Evolutionary conservation across 2,329 filamentous ascomycete species (phyloP).

Genomic region (Cladophialophora carrionii): DNA sequence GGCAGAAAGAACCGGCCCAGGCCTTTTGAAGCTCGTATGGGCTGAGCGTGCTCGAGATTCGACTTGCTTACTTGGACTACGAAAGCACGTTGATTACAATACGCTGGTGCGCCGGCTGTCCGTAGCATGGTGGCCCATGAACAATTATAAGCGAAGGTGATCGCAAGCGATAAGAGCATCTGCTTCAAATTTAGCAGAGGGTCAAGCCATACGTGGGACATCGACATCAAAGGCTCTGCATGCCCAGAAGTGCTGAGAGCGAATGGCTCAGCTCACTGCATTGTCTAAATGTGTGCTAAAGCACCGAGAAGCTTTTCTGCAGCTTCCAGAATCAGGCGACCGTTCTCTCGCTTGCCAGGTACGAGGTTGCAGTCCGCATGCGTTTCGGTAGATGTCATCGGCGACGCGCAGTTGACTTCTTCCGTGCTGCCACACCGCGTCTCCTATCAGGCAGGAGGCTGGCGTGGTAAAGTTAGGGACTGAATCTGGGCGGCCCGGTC

Average conservation of each 20-base stretch:
- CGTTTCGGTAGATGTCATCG: background rate
- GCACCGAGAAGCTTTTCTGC: background rate
- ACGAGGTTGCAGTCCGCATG: constrained; percentile 7
- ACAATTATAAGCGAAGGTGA: background rate
- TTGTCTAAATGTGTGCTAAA: constrained; percentile 1
- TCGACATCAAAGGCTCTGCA: background rate
- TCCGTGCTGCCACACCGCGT: background rate
- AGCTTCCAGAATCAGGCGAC: constrained; percentile 9
- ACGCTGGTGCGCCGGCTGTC: background rate
- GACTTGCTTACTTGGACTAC: background rate
- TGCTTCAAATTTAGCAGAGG: background rate
- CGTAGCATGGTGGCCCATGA: background rate
- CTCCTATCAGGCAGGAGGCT: background rate
- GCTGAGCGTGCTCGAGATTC: background rate
- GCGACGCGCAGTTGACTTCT: background rate
- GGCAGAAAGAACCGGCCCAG: background rate
- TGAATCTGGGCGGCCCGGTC: background rate
- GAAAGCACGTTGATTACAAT: background rate
- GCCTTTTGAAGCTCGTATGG: background rate
- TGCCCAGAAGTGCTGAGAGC: background rate
- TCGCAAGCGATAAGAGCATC: background rate
- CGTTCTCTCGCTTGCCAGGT: constrained; percentile 5
- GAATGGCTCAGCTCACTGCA: constrained; percentile 6
- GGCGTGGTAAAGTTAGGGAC: background rate
- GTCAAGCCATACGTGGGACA: background rate